Percentiles rank a stretch among this genome's conserved stretches.
Evolutionary conservation across 192 early-diverging fungal species (phyloP).

Genomic region (Borealophlyctis nickersoniae): DNA sequence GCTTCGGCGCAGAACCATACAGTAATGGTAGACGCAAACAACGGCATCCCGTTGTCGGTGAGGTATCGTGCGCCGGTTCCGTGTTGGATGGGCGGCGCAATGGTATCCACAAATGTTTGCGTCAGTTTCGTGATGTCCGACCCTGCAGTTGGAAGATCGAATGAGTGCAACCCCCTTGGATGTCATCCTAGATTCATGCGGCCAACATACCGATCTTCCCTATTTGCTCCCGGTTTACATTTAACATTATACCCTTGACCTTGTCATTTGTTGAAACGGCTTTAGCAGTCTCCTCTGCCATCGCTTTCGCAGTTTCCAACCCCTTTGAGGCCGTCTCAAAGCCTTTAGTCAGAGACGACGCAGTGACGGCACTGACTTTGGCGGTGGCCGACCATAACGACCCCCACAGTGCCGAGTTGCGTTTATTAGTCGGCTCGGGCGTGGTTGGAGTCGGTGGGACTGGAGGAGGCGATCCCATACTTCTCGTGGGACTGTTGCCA

Average conservation of each 20-base stretch:
- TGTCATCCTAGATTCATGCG: background rate
- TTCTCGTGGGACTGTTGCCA: too few relatives aligned
- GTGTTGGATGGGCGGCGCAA: slow-evolving; percentile 38
- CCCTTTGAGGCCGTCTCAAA: slow-evolving; percentile 12
- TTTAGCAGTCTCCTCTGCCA: slow-evolving; percentile 44
- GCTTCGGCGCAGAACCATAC: slow-evolving; percentile 42
- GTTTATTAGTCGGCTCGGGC: background rate
- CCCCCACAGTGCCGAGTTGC: slow-evolving; percentile 14
- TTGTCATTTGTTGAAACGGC: slow-evolving; percentile 34
- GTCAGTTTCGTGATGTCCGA: slow-evolving; percentile 36
- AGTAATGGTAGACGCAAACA: slow-evolving; percentile 28
- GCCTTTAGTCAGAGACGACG: slow-evolving; percentile 33
- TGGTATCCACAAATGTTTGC: slow-evolving; percentile 36
- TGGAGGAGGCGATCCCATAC: background rate
- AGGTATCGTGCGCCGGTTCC: background rate
- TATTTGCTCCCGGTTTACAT: slow-evolving; percentile 39
- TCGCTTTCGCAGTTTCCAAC: slow-evolving; percentile 26
- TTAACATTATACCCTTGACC: slow-evolving; percentile 40
- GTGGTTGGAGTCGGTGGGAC: background rate
- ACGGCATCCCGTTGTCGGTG: background rate
- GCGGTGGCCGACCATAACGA: slow-evolving; percentile 26
- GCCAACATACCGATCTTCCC: slow-evolving; percentile 33
- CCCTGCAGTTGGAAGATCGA: slow-evolving; percentile 13
- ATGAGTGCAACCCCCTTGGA: background rate
- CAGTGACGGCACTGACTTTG: slow-evolving; percentile 30